phyloP scores from a whole-genome alignment of 2,329 filamentous ascomycete species.

The Xylariaceae sp. region DNA sequence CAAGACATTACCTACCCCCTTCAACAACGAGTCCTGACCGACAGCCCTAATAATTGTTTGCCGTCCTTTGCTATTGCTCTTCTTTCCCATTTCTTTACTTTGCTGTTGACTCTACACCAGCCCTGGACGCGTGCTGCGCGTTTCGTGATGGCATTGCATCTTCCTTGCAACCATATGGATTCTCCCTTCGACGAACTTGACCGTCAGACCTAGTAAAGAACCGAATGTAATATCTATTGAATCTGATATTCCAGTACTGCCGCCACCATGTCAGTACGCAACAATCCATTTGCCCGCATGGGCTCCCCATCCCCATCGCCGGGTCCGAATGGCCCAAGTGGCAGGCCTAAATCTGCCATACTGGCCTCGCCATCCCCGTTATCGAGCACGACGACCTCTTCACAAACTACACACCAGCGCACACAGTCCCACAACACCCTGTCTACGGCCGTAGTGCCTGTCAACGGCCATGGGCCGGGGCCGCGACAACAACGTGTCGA shows the following conservation, averaged over 20 bases:
- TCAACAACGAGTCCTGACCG: background rate
- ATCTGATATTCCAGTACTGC: slow-evolving; percentile 39
- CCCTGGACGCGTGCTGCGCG: slow-evolving; percentile 9
- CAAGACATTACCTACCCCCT: background rate
- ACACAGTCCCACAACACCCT: slow-evolving; percentile 62
- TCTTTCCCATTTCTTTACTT: background rate
- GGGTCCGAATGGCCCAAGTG: slow-evolving; percentile 28
- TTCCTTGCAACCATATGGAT: slow-evolving; percentile 8
- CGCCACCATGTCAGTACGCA: slow-evolving; percentile 64
- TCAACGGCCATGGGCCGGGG: slow-evolving; percentile 31
- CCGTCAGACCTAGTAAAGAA: background rate
- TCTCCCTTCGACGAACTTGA: background rate
- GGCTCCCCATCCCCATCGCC: slow-evolving; percentile 65
- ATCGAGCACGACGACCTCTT: slow-evolving; percentile 34
- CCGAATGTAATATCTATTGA: slow-evolving; percentile 39
- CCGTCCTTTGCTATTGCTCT: background rate
- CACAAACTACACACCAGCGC: slow-evolving; percentile 47
- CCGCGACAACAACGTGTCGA: slow-evolving; percentile 45
- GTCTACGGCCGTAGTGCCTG: slow-evolving; percentile 37
- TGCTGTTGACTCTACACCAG: slow-evolving; percentile 6
- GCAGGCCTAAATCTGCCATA: slow-evolving; percentile 65
- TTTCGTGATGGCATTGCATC: slow-evolving; percentile 26
- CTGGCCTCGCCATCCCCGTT: slow-evolving; percentile 56
- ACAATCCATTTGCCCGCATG: slow-evolving; percentile 72
- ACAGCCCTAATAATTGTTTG: background rate